Conservation (phyloP, 106 monocot species). For the Dendrobium huoshanense region DNA sequence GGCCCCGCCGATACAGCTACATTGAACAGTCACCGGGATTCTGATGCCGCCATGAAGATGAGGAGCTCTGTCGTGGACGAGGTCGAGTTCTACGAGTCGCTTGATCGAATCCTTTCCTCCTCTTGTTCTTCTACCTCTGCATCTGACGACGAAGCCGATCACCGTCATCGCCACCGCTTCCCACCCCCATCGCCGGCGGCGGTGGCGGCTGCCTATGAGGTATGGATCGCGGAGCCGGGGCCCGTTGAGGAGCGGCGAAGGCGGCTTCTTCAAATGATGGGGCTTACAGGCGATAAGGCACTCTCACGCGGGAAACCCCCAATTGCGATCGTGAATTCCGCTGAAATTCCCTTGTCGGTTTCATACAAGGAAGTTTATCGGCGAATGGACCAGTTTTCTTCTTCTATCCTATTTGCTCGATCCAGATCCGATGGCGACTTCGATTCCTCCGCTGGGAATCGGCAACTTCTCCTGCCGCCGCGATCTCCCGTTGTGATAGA, state of each 20-base stretch:
- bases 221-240: slow-evolving; percentile 65
- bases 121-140: slow-evolving; percentile 82
- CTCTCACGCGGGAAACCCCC: slow-evolving; percentile 24
- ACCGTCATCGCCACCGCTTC: slow-evolving; percentile 3
- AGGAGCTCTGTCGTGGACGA: slow-evolving; percentile 15
- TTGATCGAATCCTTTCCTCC: slow-evolving; percentile 72
- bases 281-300: slow-evolving; percentile 47
- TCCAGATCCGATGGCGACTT: slow-evolving; percentile 38
- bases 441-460: slow-evolving; percentile 11
- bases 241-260: slow-evolving; percentile 86
- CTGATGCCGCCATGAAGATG: not conserved
- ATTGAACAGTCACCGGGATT: not conserved
- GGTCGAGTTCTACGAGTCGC: slow-evolving; percentile 73
- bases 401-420: slow-evolving; percentile 4
- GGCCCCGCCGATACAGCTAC: not conserved
- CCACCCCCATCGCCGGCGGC: not conserved
- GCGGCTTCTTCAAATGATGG: slow-evolving; percentile 59
- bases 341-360: not conserved
- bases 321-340: slow-evolving; percentile 8
- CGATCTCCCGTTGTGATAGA: not conserved
- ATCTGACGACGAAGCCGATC: slow-evolving; percentile 37
- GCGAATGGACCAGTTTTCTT: not conserved
- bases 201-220: slow-evolving; percentile 34
- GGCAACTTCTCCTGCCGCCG: not conserved
- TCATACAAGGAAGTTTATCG: not conserved